phyloP scores from a whole-genome alignment of 2,329 filamentous ascomycete genomes.

The Microsporum canis region DNA sequence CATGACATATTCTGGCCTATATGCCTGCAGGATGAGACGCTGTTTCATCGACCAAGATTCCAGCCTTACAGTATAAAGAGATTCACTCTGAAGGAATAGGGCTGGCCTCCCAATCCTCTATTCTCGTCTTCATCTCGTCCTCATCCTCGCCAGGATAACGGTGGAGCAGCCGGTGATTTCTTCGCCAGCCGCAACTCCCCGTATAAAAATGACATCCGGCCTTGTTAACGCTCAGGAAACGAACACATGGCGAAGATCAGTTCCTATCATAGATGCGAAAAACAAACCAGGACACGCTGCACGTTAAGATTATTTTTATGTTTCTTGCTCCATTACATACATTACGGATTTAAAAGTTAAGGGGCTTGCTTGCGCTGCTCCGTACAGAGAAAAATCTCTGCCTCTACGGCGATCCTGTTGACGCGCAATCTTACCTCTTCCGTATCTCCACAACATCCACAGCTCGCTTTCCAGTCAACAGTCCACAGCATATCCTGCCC shows the following conservation, averaged over 20 bases:
- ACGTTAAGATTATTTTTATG: neutral
- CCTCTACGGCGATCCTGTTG: neutral
- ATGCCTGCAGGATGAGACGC: neutral
- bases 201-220: neutral
- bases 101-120: neutral
- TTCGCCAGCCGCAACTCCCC: neutral
- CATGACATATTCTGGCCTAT: neutral
- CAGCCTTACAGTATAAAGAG: neutral
- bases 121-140: neutral
- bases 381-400: neutral
- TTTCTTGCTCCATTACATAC: neutral
- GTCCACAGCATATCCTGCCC: too few species aligned
- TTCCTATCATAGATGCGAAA: neutral
- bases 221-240: neutral
- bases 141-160: neutral
- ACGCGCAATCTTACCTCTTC: neutral
- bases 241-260: slow-evolving; percentile 2
- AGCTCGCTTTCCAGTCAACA: neutral
- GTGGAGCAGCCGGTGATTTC: neutral
- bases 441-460: neutral
- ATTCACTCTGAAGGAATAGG: neutral
- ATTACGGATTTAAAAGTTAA: neutral
- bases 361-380: neutral
- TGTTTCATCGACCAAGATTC: neutral
- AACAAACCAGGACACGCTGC: neutral